Conservation (phyloP, 108 stramenopile genomes). For the Aureococcus anophagefferens region DNA sequence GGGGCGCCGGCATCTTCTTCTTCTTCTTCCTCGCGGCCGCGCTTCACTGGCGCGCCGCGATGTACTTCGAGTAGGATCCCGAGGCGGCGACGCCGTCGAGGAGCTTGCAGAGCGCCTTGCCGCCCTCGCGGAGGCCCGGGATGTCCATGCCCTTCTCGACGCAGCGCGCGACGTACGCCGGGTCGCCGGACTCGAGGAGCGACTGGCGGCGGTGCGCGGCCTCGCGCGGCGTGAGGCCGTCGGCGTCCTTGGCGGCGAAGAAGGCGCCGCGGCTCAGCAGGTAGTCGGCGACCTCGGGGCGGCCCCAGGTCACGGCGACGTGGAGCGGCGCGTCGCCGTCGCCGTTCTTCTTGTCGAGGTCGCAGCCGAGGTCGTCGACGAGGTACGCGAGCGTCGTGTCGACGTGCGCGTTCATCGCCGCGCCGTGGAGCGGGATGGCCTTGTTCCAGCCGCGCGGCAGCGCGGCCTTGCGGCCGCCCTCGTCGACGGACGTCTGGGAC, state of each 20-base stretch:
- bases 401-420: background rate
- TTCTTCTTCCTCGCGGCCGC: too few relatives aligned
- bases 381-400: background rate
- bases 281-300: slow-evolving; percentile 3
- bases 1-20: too few relatives aligned
- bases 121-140: too few relatives aligned
- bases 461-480: too few relatives aligned
- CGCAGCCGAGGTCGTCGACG: background rate
- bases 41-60: too few relatives aligned
- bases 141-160: background rate
- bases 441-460: background rate
- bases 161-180: background rate
- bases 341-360: background rate
- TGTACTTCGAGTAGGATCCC: too few relatives aligned
- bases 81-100: too few relatives aligned
- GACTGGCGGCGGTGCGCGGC: too few relatives aligned
- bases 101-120: too few relatives aligned
- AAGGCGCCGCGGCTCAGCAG: background rate
- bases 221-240: background rate
- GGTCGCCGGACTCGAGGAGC: too few relatives aligned
- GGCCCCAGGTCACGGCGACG: slow-evolving; percentile 1
- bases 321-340: background rate
- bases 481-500: too few relatives aligned
- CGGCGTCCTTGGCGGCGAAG: background rate
- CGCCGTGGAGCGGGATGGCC: background rate